Evolutionary conservation across 2,329 filamentous ascomycete species (phyloP), one percentile per base, ranked within the genome.

Genomic region (Amphichorda felina): DNA sequence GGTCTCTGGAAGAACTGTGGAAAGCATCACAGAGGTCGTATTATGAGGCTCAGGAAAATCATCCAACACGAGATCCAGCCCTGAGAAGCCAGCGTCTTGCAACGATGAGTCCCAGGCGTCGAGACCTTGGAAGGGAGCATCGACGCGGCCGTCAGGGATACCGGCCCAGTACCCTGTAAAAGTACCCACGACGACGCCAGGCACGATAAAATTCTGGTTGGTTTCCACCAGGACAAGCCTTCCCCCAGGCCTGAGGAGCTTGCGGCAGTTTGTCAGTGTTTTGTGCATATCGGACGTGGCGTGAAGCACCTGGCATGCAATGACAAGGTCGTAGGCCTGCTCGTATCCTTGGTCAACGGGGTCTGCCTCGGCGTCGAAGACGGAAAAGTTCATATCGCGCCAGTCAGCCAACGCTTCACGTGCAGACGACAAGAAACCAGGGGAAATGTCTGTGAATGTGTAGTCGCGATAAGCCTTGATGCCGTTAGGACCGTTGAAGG

Each of bases 381-480:
- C 42, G 34, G 50, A 50, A 38, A 40, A 44, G 29, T 17, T 31
- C 16, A 45, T 36, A 3, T 38, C 21, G 4, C 17, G 9, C 14
- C 22, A 34, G 7, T 16, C 26, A 4, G 11, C 16, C 25, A 43
- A 38, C 7, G 32, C 27, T 13, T 44, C 38, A 16, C 41, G 38
- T 3, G 50, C 52, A 3, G 31, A 26, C 6, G 36, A 37, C 30
- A 57, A 51, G 39, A 54, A 55, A 5, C 35, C 43, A 9, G 40
- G 24, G 7, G 54, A 61, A 3, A 60, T 50, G 33, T 64, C 59
- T 2, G 58, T 61, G 37, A 50, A 63, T n/a, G n/a, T n/a, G 40
- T 61, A 59, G 4, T 30, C 17, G 1, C 51, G 56, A 38, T 63
- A 67, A 3, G 13, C 50, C 31, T 41, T 37, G n/a, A 34, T 19